A percentile compares a stretch with the other conserved stretches of the same genome.
phyloP scores from a whole-genome alignment of 495 filamentous ascomycete genomes.

The Neurospora sublineolata region DNA sequence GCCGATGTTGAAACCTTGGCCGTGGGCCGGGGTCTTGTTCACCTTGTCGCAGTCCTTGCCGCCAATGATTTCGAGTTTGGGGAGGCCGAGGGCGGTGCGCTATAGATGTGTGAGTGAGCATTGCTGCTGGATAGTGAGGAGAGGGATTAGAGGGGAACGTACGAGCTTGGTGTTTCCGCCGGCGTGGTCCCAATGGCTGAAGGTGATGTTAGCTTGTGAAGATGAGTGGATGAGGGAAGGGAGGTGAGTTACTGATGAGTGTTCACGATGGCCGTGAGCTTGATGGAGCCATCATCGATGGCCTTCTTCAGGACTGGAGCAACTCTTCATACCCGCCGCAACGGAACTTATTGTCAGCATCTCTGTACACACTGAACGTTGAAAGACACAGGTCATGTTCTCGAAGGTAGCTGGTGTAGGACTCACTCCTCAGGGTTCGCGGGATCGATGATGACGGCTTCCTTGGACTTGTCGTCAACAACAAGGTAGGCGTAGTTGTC shows the following conservation, averaged over 20 bases:
- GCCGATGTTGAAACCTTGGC: slow-evolving; percentile 72
- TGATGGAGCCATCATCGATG: slow-evolving; percentile 59
- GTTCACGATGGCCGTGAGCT: slow-evolving; percentile 82
- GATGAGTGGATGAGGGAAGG: no score
- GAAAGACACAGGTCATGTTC: neutral
- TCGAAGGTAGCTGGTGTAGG: neutral
- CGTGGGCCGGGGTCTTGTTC: slow-evolving; percentile 60
- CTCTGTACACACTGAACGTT: neutral
- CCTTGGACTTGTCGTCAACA: slow-evolving; percentile 72
- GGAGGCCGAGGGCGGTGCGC: slow-evolving; percentile 52
- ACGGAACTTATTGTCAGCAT: neutral
- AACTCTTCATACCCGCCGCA: slow-evolving; percentile 44
- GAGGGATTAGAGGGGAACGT: no score
- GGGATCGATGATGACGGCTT: slow-evolving; percentile 92
- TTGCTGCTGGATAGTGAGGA: neutral
- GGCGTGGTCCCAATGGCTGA: slow-evolving; percentile 87
- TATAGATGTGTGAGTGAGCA: slow-evolving; percentile 20
- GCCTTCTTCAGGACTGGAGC: slow-evolving; percentile 65
- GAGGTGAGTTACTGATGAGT: slow-evolving; percentile 73
- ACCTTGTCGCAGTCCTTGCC: slow-evolving; percentile 78
- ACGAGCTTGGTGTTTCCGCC: slow-evolving; percentile 82
- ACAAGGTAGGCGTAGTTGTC: slow-evolving; percentile 98
- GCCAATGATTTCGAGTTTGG: slow-evolving; percentile 61
- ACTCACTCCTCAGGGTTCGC: slow-evolving; percentile 83
- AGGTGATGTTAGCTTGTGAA: neutral